Conservation (phyloP, 1,139 yeast genomes). For the Suhomyces bribrorum region DNA sequence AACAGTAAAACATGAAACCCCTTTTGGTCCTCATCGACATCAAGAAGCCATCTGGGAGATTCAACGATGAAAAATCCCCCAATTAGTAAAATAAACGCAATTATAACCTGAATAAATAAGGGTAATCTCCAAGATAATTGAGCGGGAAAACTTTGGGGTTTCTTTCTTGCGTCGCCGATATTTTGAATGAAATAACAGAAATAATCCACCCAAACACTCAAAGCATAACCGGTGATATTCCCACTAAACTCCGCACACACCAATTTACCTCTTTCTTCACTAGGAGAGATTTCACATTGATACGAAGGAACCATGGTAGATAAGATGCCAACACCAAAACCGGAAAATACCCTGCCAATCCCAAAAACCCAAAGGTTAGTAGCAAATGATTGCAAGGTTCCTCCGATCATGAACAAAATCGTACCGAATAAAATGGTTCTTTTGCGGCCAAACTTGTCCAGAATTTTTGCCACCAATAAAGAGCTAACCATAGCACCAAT, state of each 20-base stretch:
- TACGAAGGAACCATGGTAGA: conserved; percentile 56
- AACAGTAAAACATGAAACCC: conserved; percentile 79
- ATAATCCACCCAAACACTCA: conserved; percentile 59
- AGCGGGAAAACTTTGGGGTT: conserved; percentile 44
- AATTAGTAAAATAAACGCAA: conserved; percentile 45
- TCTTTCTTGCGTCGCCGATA: conserved; percentile 38
- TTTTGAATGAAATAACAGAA: conserved; percentile 50
- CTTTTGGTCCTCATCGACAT: conserved; percentile 50
- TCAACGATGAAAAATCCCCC: conserved; percentile 60
- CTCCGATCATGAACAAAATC: conserved; percentile 51
- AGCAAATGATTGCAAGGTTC: conserved; percentile 50
- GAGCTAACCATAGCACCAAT: conserved; percentile 54
- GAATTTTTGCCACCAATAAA: conserved; percentile 47
- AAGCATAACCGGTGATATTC: conserved; percentile 52
- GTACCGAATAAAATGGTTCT: conserved; percentile 53
- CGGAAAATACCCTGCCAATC: conserved; percentile 52
- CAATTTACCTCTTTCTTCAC: conserved; percentile 54
- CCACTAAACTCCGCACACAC: conserved; percentile 60
- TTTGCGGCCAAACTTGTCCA: conserved; percentile 51
- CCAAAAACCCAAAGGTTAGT: conserved; percentile 45
- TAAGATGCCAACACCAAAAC: conserved; percentile 54
- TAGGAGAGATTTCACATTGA: conserved; percentile 58
- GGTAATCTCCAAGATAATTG: conserved; percentile 56
- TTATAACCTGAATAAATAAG: conserved; percentile 47
- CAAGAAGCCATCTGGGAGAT: conserved; percentile 56